phyloP scores from a whole-genome alignment of 495 filamentous ascomycete genomes.

The Pyronema omphalodes region DNA sequence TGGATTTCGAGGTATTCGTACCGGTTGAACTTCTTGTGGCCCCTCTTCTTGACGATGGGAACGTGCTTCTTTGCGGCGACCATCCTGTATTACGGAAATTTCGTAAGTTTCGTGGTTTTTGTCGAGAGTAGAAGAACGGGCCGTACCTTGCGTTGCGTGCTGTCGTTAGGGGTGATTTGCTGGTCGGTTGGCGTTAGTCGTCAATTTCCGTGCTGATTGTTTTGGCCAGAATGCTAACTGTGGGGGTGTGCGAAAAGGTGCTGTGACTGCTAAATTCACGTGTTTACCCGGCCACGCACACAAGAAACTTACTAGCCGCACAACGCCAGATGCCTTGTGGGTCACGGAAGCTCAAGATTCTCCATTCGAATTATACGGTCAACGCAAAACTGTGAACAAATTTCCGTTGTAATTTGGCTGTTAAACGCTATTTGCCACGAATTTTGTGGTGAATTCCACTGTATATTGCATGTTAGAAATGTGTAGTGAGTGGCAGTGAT shows the following conservation, averaged over 20 bases:
- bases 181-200: slow-evolving; percentile 6
- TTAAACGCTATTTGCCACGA: too few species aligned
- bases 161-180: neutral
- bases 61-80: slow-evolving; percentile 96
- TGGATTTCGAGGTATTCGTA: slow-evolving; percentile 7
- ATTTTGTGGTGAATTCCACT: too few species aligned
- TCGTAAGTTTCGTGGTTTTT: neutral
- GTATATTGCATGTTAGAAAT: too few species aligned
- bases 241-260: neutral
- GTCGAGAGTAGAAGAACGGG: neutral
- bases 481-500: too few species aligned
- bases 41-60: slow-evolving; percentile 93
- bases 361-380: too few species aligned
- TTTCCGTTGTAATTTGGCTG: too few species aligned
- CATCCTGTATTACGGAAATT: slow-evolving; percentile 37
- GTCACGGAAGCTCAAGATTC: too few species aligned
- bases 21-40: slow-evolving; percentile 22
- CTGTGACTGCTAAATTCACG: slow-evolving; percentile 2
- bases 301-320: neutral
- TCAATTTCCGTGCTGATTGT: slow-evolving; percentile 1
- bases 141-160: slow-evolving; percentile 6
- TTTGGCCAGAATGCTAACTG: neutral
- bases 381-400: too few species aligned
- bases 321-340: too few species aligned
- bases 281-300: slow-evolving; percentile 1